A percentile compares a stretch with the other conserved stretches of the same genome.
phyloP scores from a whole-genome alignment of 176 grass and related monocot genomes.

The Miscanthus lutarioriparius region DNA sequence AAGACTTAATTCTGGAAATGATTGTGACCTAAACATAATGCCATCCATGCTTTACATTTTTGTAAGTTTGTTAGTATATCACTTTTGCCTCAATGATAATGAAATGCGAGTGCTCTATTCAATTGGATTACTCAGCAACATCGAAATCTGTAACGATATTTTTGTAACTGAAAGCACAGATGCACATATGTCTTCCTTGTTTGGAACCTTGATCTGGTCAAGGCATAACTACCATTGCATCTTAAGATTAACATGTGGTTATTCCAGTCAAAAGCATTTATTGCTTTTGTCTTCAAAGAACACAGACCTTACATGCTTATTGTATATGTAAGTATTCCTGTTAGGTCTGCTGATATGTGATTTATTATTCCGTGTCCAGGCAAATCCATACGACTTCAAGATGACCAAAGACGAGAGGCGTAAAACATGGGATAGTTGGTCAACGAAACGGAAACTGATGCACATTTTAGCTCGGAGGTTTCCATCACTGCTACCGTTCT shows the following conservation, averaged over 20 bases:
- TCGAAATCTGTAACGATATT: not conserved
- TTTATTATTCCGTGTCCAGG: conserved; percentile 48
- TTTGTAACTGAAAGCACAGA: not conserved
- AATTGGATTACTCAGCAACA: conserved; percentile 2
- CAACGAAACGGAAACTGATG: conserved; percentile 81
- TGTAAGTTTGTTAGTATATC: not conserved
- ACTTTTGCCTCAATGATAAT: conserved; percentile 19
- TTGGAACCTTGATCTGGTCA: conserved; percentile 4
- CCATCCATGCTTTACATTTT: not conserved
- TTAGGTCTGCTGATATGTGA: not conserved
- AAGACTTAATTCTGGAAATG: conserved; percentile 5
- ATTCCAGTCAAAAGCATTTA: not conserved
- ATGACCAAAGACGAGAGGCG: conserved; percentile 85
- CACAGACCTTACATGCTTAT: not conserved
- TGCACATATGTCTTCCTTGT: conserved; percentile 7
- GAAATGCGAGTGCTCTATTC: not conserved
- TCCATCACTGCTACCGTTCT: conserved; percentile 71
- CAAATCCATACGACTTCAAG: conserved; percentile 85
- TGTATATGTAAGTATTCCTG: not conserved
- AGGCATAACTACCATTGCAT: conserved; percentile 13
- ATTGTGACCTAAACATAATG: not conserved
- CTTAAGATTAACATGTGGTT: conserved; percentile 10
- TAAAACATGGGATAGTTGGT: conserved; percentile 90
- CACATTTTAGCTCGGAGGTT: conserved; percentile 90
- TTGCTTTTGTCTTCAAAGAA: not conserved